phyloP scores from a whole-genome alignment of 371 early-diverging fungal genomes.

The Lichtheimia ornata region DNA sequence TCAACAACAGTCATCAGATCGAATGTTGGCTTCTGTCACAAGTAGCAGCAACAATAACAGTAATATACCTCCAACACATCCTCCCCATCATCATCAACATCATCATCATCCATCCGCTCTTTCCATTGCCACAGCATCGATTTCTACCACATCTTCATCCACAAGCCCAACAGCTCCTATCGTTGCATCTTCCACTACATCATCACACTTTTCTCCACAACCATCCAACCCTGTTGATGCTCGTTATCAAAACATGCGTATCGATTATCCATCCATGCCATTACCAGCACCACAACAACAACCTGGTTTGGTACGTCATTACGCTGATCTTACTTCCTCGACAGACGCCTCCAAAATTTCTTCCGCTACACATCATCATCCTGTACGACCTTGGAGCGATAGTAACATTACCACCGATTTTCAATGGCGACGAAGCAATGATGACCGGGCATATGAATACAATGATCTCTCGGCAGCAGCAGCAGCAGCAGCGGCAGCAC shows the following conservation, averaged over 20 bases:
- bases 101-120: constrained; percentile 1
- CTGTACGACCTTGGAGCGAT: constrained; percentile 1
- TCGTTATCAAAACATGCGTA: background rate
- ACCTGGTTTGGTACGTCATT: background rate
- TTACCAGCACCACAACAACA: background rate
- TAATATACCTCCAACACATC: constrained; percentile 5
- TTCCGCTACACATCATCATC: background rate
- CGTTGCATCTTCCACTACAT: background rate
- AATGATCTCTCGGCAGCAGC: background rate
- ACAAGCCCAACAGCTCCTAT: background rate
- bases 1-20: background rate
- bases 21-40: background rate
- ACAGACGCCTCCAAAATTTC: background rate
- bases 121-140: background rate
- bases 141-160: background rate
- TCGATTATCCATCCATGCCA: background rate
- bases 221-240: background rate
- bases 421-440: constrained; percentile 9
- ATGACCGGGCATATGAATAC: constrained; percentile 4
- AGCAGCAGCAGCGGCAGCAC: background rate
- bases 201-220: constrained; percentile 2
- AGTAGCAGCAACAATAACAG: background rate
- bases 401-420: background rate
- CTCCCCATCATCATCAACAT: background rate
- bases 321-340: background rate